A percentile compares a stretch with the other conserved stretches of the same genome.
phyloP scores from a whole-genome alignment of 2,329 filamentous ascomycete species.

The Dothidotthia symphoricarpi region DNA sequence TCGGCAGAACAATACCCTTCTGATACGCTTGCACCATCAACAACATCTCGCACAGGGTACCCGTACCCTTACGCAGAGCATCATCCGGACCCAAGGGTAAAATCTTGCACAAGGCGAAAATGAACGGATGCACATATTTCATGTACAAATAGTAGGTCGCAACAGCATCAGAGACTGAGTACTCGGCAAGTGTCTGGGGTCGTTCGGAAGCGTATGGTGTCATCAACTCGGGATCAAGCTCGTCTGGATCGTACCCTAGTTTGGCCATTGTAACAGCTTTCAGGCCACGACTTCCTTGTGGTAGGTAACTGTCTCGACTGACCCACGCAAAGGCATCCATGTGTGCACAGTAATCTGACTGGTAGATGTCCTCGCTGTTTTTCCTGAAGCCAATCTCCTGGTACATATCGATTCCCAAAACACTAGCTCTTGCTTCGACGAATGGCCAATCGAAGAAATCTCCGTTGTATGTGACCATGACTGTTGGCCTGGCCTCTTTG shows the following conservation, averaged over 20 bases:
- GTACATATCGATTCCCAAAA: slow-evolving; percentile 99
- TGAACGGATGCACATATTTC: slow-evolving; percentile 99
- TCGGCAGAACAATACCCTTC: slow-evolving; percentile 86
- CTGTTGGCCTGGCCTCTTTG: slow-evolving; percentile 89
- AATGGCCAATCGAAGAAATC: slow-evolving; percentile 99
- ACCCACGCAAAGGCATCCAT: slow-evolving; percentile 99
- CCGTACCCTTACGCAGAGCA: slow-evolving; percentile 89
- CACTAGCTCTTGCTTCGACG: slow-evolving; percentile 86
- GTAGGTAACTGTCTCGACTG: slow-evolving; percentile 95
- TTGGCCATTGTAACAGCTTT: slow-evolving; percentile 98
- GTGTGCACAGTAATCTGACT: slow-evolving; percentile 92
- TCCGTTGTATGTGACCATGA: slow-evolving; percentile 99
- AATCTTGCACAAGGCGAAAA: slow-evolving; percentile 97
- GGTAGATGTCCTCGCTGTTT: slow-evolving; percentile 93
- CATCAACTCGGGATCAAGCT: slow-evolving; percentile 97
- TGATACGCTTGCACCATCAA: slow-evolving; percentile 98
- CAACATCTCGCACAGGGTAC: slow-evolving; percentile 98
- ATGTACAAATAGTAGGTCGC: slow-evolving; percentile 99
- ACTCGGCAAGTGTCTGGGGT: slow-evolving; percentile 92
- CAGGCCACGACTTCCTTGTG: slow-evolving; percentile 92
- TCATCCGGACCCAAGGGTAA: slow-evolving; percentile 91
- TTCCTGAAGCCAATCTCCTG: slow-evolving; percentile 96
- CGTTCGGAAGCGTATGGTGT: slow-evolving; percentile 82
- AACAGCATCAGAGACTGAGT: slow-evolving; percentile 97
- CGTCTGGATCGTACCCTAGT: slow-evolving; percentile 95